Conservation (phyloP, 1,139 yeast species). For the Candida dubliniensis region DNA sequence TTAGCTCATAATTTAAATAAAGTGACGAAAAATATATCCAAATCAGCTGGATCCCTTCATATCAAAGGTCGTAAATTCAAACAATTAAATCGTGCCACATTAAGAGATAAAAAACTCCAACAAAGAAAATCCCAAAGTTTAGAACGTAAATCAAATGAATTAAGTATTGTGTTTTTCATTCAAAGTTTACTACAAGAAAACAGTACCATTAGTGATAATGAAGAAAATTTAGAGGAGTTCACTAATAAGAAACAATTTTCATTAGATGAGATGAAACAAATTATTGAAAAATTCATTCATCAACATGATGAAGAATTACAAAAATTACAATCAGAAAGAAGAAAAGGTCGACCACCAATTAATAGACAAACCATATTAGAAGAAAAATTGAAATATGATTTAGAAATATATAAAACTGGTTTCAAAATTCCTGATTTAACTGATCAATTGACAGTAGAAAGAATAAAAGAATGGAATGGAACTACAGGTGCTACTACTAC, state of each 20-base stretch:
- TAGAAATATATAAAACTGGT: constrained; percentile 65
- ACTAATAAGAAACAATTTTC: constrained; percentile 39
- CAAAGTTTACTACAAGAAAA: constrained; percentile 60
- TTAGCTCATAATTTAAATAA: constrained; percentile 71
- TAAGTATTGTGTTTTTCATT: constrained; percentile 57
- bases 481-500: constrained; percentile 75
- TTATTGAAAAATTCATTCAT: constrained; percentile 62
- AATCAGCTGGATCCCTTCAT: constrained; percentile 67
- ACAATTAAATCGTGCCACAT: constrained; percentile 80
- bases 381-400: constrained; percentile 59
- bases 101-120: constrained; percentile 71
- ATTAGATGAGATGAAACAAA: constrained; percentile 56
- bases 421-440: constrained; percentile 72
- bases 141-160: constrained; percentile 61
- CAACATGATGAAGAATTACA: constrained; percentile 75
- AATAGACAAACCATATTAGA: constrained; percentile 68
- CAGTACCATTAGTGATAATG: constrained; percentile 19
- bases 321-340: constrained; percentile 55
- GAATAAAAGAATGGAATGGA: constrained; percentile 75
- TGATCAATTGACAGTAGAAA: constrained; percentile 57
- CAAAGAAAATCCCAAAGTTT: constrained; percentile 54
- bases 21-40: constrained; percentile 62
- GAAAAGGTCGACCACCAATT: constrained; percentile 86
- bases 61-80: constrained; percentile 88
- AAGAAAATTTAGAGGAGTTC: not conserved